Evolutionary conservation across 306 rosid genomes (phyloP), one percentile per base, ranked within the genome.

Genomic region (Inga oerstediana): DNA sequence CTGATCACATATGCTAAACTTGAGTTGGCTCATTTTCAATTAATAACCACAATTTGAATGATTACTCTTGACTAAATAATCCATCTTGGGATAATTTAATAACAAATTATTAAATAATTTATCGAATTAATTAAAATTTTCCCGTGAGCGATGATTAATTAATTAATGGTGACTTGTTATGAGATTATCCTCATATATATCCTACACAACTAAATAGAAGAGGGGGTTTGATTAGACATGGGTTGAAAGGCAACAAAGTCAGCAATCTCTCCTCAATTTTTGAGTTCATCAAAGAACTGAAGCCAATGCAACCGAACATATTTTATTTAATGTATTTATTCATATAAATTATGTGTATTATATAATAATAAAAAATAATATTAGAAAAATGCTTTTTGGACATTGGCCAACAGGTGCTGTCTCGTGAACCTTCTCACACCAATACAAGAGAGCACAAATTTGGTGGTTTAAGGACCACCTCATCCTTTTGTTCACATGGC

Each of bases 381-480:
- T 2, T 70, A 19, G 19, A 12, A 76, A 72, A 48, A 73, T 73
- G 48, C 24, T 14, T 73, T 83, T 85, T 88, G 85, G 85, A 85
- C 85, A 85, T 74, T 74, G 89, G 87, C 69, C 88, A 80, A 83
- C 81, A 79, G 88, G 87, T 79, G 93, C 71, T 91, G 92, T 89
- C 93, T 80, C 65, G 82, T 88, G 91, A 87, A 88, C 88, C 80
- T 81, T 77, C 81, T 76, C 87, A 80, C 85, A 69, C 91, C 92
- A 82, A 88, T 72, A 86, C 87, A 90, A 89, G 79, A 89, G 82
- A 84, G 46, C 69, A 81, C 35, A 84, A 80, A 72, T 83, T 74
- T 90, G 84, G 82, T 52, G 81, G 84, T 64, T 73, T 78, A 88
- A 86, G 98, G 99, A 96, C 98, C 99, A 93, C 98, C 92, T 88